Percentiles rank a stretch among this genome's conserved stretches.
Conservation (phyloP, 768 basidiomycete genomes). For the Kwoniella newhampshirensis region DNA sequence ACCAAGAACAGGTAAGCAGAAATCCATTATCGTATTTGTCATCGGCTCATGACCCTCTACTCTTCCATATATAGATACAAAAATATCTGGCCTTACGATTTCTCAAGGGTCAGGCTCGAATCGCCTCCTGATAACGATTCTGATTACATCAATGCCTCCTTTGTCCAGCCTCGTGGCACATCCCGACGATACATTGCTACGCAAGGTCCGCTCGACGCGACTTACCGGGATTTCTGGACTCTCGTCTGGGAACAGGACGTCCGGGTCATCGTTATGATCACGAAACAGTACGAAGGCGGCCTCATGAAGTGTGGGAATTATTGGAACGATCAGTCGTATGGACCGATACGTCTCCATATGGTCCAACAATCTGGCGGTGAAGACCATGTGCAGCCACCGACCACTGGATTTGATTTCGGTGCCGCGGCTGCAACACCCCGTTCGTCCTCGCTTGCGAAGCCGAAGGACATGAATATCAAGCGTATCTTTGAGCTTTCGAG, state of each 20-base stretch:
- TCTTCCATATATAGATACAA: slow-evolving; percentile 64
- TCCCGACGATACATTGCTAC: slow-evolving; percentile 86
- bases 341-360: slow-evolving; percentile 66
- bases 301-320: slow-evolving; percentile 88
- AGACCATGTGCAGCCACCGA: slow-evolving; percentile 43
- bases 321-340: slow-evolving; percentile 68
- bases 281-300: slow-evolving; percentile 82
- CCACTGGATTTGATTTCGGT: slow-evolving; percentile 58
- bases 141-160: slow-evolving; percentile 95
- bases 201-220: slow-evolving; percentile 87
- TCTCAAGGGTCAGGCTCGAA: slow-evolving; percentile 78
- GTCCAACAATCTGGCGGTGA: slow-evolving; percentile 59
- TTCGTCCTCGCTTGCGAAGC: slow-evolving; percentile 11
- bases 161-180: slow-evolving; percentile 82
- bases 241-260: slow-evolving; percentile 93
- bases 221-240: slow-evolving; percentile 93
- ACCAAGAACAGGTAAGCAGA: slow-evolving; percentile 76
- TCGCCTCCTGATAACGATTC: slow-evolving; percentile 59
- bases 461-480: slow-evolving; percentile 50
- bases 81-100: slow-evolving; percentile 95
- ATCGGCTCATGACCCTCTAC: neutral
- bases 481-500: slow-evolving; percentile 67
- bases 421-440: slow-evolving; percentile 34
- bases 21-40: neutral
- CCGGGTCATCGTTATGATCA: slow-evolving; percentile 92